Base-by-base conservation (phyloP, 768 basidiomycete genomes). In the Amanita rimosa region DNA sequence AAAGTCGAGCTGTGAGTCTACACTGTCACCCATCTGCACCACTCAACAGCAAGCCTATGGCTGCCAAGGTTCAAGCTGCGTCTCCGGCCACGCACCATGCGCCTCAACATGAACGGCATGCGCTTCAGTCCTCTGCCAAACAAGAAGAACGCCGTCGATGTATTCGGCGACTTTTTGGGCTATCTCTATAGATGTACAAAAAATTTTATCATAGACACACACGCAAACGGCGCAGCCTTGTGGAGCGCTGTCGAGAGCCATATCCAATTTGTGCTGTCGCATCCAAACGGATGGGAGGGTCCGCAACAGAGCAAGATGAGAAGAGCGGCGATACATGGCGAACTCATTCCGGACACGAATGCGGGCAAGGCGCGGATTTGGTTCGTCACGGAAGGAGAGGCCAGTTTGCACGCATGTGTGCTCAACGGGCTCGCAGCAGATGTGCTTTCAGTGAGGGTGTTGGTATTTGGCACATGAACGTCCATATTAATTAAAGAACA, bases 301-400 rank as follows among this genome's bases (percentile, higher is more conserved):
- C 76, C 84, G 7, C 84, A 87, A 56, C 80, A 83, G 60, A 78
- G 81, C 26, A 81, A 78, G 62, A 85, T 89, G 81, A 74, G 85
- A 50, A 71, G 82, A 50, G 80, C 79, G 0, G 85, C 85, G 1
- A 74, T 83, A 7, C 74, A 79, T 54, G 85, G 82, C 3, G 75
- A 75, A n/a, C 61, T 89, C 34, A 80, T 89, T 14, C 78, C 85
- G 1, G 82, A 86, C 60, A 83, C 80, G 1, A 81, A 82, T 54
- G 79, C 76, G 49, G 85, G 84, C 2, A 78, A 78, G 53, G 76
- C 84, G 1, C 69, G 82, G 49, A 85, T 89, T 55, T 69, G 83
- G 33, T 88, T 89, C 54, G 85, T 89, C 46, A 89, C 85, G 3
- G 85, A 88, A 60, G 85, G 85, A 46, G 85, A 89, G 64, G 85